Percentiles rank a stretch among this genome's conserved stretches.
These are phyloP conservation scores for Pueraria montana DNA, from an alignment of 306 rosid species.

Conservation along the genomic window DNA sequence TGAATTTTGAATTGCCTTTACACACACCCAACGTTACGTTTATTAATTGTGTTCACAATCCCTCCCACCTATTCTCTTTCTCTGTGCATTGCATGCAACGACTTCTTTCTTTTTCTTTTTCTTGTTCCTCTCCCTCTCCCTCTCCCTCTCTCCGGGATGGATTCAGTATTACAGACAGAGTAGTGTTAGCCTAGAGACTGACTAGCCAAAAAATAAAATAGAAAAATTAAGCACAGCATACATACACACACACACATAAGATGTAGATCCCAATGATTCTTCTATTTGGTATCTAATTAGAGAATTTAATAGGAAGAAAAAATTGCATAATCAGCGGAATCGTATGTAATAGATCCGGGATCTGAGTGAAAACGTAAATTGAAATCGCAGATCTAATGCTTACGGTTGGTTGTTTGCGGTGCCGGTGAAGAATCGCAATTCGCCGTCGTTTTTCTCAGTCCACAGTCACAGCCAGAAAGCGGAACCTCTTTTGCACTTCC, in stretches of 20 bases:
- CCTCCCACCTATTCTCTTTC: too few relatives aligned
- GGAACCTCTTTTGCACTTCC: conserved; percentile 12
- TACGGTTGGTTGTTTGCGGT: conserved; percentile 22
- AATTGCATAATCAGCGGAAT: too few relatives aligned
- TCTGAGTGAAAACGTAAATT: conserved; percentile 7
- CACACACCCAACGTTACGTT: conserved; percentile 40
- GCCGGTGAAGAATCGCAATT: conserved; percentile 32
- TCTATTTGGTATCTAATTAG: not conserved
- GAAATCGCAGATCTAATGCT: conserved; percentile 51
- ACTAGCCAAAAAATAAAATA: not conserved
- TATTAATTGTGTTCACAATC: too few relatives aligned
- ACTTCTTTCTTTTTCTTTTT: conserved; percentile 28
- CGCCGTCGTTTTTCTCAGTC: conserved; percentile 10
- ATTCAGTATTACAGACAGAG: not conserved
- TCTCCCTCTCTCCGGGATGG: conserved; percentile 3
- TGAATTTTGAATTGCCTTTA: conserved; percentile 73
- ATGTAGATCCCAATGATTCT: conserved; percentile 26
- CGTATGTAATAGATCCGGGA: not conserved
- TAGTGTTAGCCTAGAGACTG: conserved; percentile 4
- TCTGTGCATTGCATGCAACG: conserved; percentile 4
- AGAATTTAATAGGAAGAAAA: too few relatives aligned
- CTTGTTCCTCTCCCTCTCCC: conserved; percentile 30
- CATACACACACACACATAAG: too few relatives aligned
- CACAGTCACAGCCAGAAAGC: conserved; percentile 21
- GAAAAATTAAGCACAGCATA: not conserved